Percentiles rank a stretch among this genome's conserved stretches.
These are phyloP conservation scores for Phlegmacium glaucopus DNA, from an alignment of 768 basidiomycete species.

Conservation along the genomic window DNA sequence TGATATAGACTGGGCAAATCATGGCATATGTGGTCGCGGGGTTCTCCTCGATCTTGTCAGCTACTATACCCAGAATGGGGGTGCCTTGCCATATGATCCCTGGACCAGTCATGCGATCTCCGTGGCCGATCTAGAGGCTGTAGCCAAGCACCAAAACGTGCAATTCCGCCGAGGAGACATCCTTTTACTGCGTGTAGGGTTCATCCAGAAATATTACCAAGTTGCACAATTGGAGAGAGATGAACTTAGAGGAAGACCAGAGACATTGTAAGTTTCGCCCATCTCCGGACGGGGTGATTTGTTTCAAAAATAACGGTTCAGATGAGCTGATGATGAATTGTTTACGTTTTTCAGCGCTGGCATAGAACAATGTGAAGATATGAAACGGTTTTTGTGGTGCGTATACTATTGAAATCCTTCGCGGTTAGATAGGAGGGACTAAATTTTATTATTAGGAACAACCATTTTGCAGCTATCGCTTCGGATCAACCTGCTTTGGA, in stretches of 20 bases:
- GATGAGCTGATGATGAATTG: too few relatives aligned
- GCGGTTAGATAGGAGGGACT: background rate
- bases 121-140: slow-evolving; percentile 53
- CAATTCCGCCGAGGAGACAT: slow-evolving; percentile 59
- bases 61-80: slow-evolving; percentile 40
- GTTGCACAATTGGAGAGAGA: slow-evolving; percentile 43
- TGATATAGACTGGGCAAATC: slow-evolving; percentile 72
- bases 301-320: too few relatives aligned
- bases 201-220: slow-evolving; percentile 52
- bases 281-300: background rate
- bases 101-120: slow-evolving; percentile 54
- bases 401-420: slow-evolving; percentile 14
- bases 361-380: slow-evolving; percentile 64
- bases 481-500: slow-evolving; percentile 68
- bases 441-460: slow-evolving; percentile 47
- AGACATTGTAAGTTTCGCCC: slow-evolving; percentile 47
- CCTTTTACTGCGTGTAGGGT: slow-evolving; percentile 57
- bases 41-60: slow-evolving; percentile 63
- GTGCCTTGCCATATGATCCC: slow-evolving; percentile 55
- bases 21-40: slow-evolving; percentile 68
- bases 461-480: slow-evolving; percentile 68
- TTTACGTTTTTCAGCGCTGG: too few relatives aligned
- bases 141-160: slow-evolving; percentile 57
- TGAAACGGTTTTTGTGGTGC: slow-evolving; percentile 73
- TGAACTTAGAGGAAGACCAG: slow-evolving; percentile 35